Evolutionary conservation across 2,329 filamentous ascomycete species (phyloP).

Genomic region (Chrysosporium keratinophilum): DNA sequence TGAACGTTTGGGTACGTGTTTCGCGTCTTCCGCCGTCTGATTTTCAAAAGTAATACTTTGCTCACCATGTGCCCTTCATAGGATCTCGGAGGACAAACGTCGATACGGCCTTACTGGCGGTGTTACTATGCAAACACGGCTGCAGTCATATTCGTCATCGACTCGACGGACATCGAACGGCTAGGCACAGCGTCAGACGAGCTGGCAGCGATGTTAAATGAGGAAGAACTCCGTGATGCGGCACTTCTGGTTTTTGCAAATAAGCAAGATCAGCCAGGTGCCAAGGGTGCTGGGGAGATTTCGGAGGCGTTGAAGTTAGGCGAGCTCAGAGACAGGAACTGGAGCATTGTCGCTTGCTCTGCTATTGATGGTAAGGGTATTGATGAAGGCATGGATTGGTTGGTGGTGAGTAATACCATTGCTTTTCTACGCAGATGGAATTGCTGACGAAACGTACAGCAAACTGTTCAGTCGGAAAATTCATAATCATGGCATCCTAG

Average conservation of each 20-base stretch:
- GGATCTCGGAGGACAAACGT: slow-evolving; percentile 97
- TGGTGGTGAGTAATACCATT: slow-evolving; percentile 55
- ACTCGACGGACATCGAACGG: slow-evolving; percentile 94
- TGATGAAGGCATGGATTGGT: slow-evolving; percentile 97
- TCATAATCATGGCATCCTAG: slow-evolving; percentile 23
- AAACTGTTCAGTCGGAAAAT: slow-evolving; percentile 38
- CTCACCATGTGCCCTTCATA: slow-evolving; percentile 27
- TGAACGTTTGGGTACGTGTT: slow-evolving; percentile 83
- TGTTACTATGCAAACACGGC: slow-evolving; percentile 99
- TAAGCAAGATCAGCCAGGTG: slow-evolving; percentile 96
- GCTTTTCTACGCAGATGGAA: slow-evolving; percentile 13
- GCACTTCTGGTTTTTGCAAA: slow-evolving; percentile 92
- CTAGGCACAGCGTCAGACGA: slow-evolving; percentile 88
- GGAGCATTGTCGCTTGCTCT: slow-evolving; percentile 97
- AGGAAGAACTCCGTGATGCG: slow-evolving; percentile 91
- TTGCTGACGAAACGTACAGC: slow-evolving; percentile 20
- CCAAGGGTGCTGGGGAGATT: slow-evolving; percentile 92
- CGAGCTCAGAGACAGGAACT: slow-evolving; percentile 90
- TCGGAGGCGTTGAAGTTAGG: slow-evolving; percentile 84
- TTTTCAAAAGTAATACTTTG: neutral
- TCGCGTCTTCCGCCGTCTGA: neutral
- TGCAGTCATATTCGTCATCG: slow-evolving; percentile 96
- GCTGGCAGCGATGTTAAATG: slow-evolving; percentile 86
- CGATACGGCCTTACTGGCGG: slow-evolving; percentile 95
- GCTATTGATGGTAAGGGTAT: slow-evolving; percentile 92